Evolutionary conservation across 306 rosid genomes (phyloP), one percentile per base, ranked within the genome.

Genomic region (Cicer arietinum): DNA sequence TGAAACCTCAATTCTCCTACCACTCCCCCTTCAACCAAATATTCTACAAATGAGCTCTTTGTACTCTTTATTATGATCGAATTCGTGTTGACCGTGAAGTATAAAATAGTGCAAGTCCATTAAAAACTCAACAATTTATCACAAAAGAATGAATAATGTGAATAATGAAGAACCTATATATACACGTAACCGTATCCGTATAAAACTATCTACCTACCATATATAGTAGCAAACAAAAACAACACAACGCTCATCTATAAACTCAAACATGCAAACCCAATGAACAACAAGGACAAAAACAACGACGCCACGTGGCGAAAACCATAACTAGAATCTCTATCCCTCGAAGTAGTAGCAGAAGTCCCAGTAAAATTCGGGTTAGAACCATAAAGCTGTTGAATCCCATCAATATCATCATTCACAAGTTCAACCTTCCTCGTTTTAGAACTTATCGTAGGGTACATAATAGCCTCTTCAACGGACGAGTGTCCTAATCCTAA

Each of bases 401-500:
- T 85, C 13, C 98, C 98, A 13, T 8, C 0, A 2, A 94, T 42
- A 56, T 94, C 98, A 75, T 94, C 97, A 0, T 7, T n/a, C 0
- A 45, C 69, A 6, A 94, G 88, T 8, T 86, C 84, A 18, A 91
- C 89, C 77, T 90, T 92, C 83, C 67, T 85, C n/a, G 90, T 88
- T 44, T 73, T 12, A 6, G 97, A 69, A 30, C 90, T 0, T 60
- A 94, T 84, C 10, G 97, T 82, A 68, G 97, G 97, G 68, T 79
- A 94, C 98, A 92, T 94, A 30, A 94, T 94, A 22, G 97, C 78
- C 0, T 86, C 93, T 73, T 84, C 81, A 13, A 84, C 88, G 0
- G 98, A 94, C 0, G 97, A 82, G 48, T 94, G 98, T 0, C 96
- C 98, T 8, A 94, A 60, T 8, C 98, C 98, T 1, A 94, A 74